phyloP scores from a whole-genome alignment of 345 rosid species.

The Combretum micranthum region DNA sequence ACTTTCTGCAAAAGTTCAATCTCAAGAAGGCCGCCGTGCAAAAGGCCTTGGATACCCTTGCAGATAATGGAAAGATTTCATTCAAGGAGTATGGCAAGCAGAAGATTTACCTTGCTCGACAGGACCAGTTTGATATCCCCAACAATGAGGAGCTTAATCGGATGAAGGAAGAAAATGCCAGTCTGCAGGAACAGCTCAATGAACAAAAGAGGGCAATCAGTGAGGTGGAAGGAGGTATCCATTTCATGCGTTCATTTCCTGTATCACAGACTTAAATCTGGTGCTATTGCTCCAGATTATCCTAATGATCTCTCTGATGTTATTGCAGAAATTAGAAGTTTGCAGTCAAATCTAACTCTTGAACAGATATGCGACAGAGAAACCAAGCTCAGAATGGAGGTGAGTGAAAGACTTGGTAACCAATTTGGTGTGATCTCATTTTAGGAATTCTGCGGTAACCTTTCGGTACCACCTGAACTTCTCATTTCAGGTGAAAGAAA shows the following conservation, averaged over 20 bases:
- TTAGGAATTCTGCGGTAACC: background rate
- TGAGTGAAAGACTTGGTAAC: slow-evolving; percentile 10
- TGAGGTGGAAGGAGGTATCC: slow-evolving; percentile 67
- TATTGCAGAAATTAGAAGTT: slow-evolving; percentile 52
- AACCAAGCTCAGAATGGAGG: slow-evolving; percentile 60
- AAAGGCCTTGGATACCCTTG: slow-evolving; percentile 76
- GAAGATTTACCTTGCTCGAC: slow-evolving; percentile 85
- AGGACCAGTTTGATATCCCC: slow-evolving; percentile 87
- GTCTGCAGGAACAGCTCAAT: slow-evolving; percentile 52
- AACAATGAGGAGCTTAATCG: slow-evolving; percentile 65
- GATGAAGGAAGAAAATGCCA: slow-evolving; percentile 78
- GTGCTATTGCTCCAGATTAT: no score
- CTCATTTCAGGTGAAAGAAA: slow-evolving; percentile 40
- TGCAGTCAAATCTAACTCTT: slow-evolving; percentile 77
- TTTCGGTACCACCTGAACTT: background rate
- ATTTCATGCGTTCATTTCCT: background rate
- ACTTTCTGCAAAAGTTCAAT: slow-evolving; percentile 78
- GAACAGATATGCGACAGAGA: slow-evolving; percentile 63
- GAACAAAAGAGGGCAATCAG: slow-evolving; percentile 53
- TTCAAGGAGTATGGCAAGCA: slow-evolving; percentile 97
- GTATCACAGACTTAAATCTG: background rate
- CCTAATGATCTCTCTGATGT: background rate
- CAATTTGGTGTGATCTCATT: background rate
- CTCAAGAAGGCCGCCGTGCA: slow-evolving; percentile 88
- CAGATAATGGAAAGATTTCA: slow-evolving; percentile 66